These are phyloP conservation scores for Porphyridium purpureum DNA, from an alignment of 23 red algal species.

Conservation along the genomic window DNA sequence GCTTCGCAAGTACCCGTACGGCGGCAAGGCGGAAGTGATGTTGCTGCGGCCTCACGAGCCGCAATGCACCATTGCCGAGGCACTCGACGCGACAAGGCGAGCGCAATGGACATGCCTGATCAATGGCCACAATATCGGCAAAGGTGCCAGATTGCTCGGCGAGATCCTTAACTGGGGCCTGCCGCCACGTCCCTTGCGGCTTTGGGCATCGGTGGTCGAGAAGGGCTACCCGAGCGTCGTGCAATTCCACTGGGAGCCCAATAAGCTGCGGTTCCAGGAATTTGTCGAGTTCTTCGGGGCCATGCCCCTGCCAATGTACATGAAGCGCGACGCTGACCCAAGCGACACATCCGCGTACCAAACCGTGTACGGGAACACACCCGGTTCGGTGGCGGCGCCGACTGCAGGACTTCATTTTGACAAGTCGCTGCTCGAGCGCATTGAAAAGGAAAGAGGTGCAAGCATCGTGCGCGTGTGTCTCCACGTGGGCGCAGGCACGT, in stretches of 20 bases:
- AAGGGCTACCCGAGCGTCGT: background rate
- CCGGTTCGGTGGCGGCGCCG: constrained; percentile 59
- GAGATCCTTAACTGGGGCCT: background rate
- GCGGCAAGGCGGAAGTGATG: constrained; percentile 45
- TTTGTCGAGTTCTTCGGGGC: constrained; percentile 27
- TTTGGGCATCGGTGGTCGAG: background rate
- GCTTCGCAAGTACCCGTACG: constrained; percentile 27
- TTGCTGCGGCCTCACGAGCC: constrained; percentile 17
- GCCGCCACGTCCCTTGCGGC: background rate
- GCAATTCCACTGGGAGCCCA: background rate
- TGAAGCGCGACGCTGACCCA: constrained; percentile 17
- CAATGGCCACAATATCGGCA: constrained; percentile 21
- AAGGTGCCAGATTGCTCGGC: constrained; percentile 3
- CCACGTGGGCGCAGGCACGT: constrained; percentile 91
- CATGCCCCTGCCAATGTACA: constrained; percentile 80
- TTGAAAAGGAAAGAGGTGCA: constrained; percentile 13
- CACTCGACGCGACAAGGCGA: background rate
- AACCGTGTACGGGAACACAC: constrained; percentile 62
- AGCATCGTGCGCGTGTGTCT: constrained; percentile 25
- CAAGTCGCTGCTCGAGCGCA: constrained; percentile 16
- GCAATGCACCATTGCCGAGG: background rate
- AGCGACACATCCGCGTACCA: constrained; percentile 45
- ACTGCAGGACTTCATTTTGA: constrained; percentile 93
- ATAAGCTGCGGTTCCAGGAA: background rate
- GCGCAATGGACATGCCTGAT: constrained; percentile 17